phyloP scores from a whole-genome alignment of 352 stramenopile genomes.

The Phytophthora cactorum region DNA sequence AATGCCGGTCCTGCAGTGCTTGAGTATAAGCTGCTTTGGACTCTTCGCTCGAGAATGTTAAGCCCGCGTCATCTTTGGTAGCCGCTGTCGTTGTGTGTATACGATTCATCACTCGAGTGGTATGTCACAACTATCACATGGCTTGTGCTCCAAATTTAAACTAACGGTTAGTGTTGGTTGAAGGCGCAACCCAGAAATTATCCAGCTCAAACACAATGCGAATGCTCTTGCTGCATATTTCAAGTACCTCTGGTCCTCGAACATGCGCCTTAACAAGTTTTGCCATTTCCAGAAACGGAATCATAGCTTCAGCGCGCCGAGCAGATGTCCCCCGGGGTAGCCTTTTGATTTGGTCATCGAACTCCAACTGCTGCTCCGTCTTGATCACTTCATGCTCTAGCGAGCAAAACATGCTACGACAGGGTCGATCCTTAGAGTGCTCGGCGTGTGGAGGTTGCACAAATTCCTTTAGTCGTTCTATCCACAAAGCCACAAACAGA shows the following conservation, averaged over 20 bases:
- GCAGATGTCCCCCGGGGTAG: constrained; percentile 47
- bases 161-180: background rate
- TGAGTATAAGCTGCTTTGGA: constrained; percentile 34
- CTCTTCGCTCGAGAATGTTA: constrained; percentile 33
- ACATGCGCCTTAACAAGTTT: constrained; percentile 40
- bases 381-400: constrained; percentile 58
- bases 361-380: constrained; percentile 57
- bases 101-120: constrained; percentile 16
- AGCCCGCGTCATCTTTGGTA: constrained; percentile 5
- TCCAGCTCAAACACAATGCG: constrained; percentile 58
- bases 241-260: constrained; percentile 47
- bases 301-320: constrained; percentile 20
- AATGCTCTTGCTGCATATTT: constrained; percentile 44
- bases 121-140: background rate
- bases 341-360: constrained; percentile 58
- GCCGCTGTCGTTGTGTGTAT: background rate
- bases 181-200: constrained; percentile 40
- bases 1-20: constrained; percentile 44
- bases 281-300: constrained; percentile 33
- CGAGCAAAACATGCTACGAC: constrained; percentile 66
- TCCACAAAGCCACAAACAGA: constrained; percentile 30
- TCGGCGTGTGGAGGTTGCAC: constrained; percentile 43
- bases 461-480: constrained; percentile 43
- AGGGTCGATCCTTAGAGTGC: constrained; percentile 52
- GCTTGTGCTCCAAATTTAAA: background rate